phyloP scores from a whole-genome alignment of 1,284 basidiomycete genomes.

The Cryptococcus sp. region DNA sequence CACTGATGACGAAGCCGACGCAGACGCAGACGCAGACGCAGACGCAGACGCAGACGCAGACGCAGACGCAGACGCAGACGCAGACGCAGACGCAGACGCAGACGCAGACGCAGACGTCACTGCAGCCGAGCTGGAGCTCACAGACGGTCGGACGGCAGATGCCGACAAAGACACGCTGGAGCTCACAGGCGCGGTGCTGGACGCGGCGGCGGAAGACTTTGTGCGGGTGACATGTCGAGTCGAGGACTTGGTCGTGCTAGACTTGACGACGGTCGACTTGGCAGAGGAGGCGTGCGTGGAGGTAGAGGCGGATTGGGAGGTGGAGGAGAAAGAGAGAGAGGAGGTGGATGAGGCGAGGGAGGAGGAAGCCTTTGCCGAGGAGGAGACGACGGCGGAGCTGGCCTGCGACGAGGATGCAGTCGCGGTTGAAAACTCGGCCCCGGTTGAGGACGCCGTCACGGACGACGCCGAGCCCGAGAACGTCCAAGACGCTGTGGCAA shows the following conservation, averaged over 20 bases:
- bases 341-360: conserved; percentile 1
- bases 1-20: no score
- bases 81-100: background rate
- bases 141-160: no score
- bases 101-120: background rate
- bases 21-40: background rate
- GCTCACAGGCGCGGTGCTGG: conserved; percentile 5
- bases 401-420: background rate
- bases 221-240: background rate
- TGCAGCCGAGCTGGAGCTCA: conserved; percentile 6
- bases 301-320: conserved; percentile 3
- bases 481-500: background rate
- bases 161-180: background rate
- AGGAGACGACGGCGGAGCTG: background rate
- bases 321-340: conserved; percentile 3
- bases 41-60: background rate
- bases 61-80: background rate
- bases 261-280: background rate
- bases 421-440: background rate
- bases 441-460: background rate
- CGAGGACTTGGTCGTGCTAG: background rate
- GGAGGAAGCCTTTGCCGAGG: conserved; percentile 1
- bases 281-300: background rate
- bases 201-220: background rate
- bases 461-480: background rate